These are phyloP conservation scores for Strobilomyces echinocephalus DNA, from an alignment of 768 basidiomycete species.

Conservation along the genomic window DNA sequence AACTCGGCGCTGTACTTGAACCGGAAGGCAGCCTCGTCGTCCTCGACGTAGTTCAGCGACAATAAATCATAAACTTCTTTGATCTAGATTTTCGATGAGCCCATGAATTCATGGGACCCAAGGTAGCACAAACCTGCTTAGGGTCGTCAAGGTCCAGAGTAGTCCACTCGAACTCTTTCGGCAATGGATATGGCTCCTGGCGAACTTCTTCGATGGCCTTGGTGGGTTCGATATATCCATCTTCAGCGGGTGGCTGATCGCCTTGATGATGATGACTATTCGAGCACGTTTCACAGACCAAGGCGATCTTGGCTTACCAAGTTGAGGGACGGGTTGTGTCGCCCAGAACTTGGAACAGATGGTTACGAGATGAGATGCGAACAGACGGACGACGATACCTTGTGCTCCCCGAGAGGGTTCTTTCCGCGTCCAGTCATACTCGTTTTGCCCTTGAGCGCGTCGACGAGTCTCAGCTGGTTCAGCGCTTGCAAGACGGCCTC, in stretches of 20 bases:
- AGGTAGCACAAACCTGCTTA: constrained; percentile 48
- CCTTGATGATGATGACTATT: constrained; percentile 35
- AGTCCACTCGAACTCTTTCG: constrained; percentile 91
- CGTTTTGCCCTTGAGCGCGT: constrained; percentile 77
- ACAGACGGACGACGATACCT: constrained; percentile 46
- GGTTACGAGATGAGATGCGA: constrained; percentile 3
- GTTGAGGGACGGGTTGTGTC: constrained; percentile 95
- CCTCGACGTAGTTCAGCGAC: constrained; percentile 94
- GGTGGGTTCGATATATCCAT: constrained; percentile 87
- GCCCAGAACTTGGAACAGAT: constrained; percentile 74
- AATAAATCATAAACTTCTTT: constrained; percentile 91
- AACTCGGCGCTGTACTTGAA: constrained; percentile 97
- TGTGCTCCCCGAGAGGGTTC: constrained; percentile 84
- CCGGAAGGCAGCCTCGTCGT: constrained; percentile 92
- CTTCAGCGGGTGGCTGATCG: constrained; percentile 59
- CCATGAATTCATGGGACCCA: neutral
- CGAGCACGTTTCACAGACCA: neutral
- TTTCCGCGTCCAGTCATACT: constrained; percentile 70
- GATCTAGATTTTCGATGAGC: constrained; percentile 42
- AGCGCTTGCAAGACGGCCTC: constrained; percentile 66
- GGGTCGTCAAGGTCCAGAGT: constrained; percentile 74
- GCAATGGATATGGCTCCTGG: constrained; percentile 83
- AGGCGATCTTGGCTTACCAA: constrained; percentile 41
- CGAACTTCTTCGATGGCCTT: constrained; percentile 74
- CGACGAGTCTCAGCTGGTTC: constrained; percentile 79